phyloP scores from a whole-genome alignment of 139 green algal genomes.

The Choricystis sp. region DNA sequence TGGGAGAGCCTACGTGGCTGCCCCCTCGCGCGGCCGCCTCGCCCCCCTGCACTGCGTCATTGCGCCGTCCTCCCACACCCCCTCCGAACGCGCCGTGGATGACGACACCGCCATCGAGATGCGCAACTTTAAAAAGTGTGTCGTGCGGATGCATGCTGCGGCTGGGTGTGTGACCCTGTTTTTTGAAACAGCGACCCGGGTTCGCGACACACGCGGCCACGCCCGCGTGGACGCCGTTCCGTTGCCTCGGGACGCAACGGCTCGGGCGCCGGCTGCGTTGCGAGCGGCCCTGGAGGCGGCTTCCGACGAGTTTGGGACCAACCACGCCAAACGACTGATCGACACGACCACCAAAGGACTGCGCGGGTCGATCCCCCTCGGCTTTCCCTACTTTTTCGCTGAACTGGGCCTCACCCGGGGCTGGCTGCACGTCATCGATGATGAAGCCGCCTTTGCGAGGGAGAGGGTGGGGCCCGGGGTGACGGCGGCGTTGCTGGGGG shows the following conservation, averaged over 20 bases:
- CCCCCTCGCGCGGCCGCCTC: slow-evolving; percentile 52
- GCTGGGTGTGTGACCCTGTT: neutral
- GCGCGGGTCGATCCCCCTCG: slow-evolving; percentile 67
- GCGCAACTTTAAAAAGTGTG: slow-evolving; percentile 97
- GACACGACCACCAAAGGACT: slow-evolving; percentile 65
- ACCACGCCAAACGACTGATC: slow-evolving; percentile 79
- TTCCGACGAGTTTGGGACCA: slow-evolving; percentile 77
- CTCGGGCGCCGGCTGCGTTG: slow-evolving; percentile 18
- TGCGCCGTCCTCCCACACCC: slow-evolving; percentile 48
- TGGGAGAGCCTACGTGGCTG: slow-evolving; percentile 50
- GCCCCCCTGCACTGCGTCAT: slow-evolving; percentile 72
- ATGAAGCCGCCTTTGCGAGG: slow-evolving; percentile 66
- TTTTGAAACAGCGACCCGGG: neutral
- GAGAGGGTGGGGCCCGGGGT: slow-evolving; percentile 58
- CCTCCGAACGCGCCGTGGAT: slow-evolving; percentile 44
- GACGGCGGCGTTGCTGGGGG: slow-evolving; percentile 54
- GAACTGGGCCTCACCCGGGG: slow-evolving; percentile 56
- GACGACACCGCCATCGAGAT: slow-evolving; percentile 84
- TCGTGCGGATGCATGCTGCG: slow-evolving; percentile 58
- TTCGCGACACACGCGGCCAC: neutral
- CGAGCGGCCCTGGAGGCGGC: slow-evolving; percentile 65
- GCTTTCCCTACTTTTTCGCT: slow-evolving; percentile 91
- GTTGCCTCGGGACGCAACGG: slow-evolving; percentile 19
- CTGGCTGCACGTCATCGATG: slow-evolving; percentile 89
- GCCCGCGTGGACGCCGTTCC: neutral